These are phyloP conservation scores for Aspergillus hiratsukae DNA, from an alignment of 2,329 filamentous ascomycete genomes.

Conservation along the genomic window DNA sequence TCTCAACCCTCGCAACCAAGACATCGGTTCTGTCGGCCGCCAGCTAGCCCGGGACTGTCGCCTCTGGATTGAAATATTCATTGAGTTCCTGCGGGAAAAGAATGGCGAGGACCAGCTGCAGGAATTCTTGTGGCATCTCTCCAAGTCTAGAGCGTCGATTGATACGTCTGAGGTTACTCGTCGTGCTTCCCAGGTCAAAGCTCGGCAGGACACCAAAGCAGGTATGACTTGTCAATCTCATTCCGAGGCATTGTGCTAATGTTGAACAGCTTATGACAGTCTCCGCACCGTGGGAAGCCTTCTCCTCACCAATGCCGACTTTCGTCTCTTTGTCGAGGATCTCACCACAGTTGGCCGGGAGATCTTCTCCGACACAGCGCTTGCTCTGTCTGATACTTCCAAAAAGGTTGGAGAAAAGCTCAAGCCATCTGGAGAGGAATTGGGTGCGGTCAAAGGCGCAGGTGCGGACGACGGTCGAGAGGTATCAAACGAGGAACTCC, in stretches of 20 bases:
- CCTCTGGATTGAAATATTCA: constrained; percentile 72
- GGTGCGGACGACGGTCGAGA: constrained; percentile 45
- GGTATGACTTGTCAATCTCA: constrained; percentile 41
- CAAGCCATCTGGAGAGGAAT: constrained; percentile 62
- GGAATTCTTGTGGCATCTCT: constrained; percentile 82
- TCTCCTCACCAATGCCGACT: constrained; percentile 86
- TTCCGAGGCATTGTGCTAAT: constrained; percentile 2
- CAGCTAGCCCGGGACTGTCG: constrained; percentile 67
- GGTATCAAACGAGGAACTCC: constrained; percentile 60
- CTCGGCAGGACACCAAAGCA: constrained; percentile 66
- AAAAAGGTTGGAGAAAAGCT: constrained; percentile 69
- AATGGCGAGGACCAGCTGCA: constrained; percentile 82
- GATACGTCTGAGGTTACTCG: constrained; percentile 61
- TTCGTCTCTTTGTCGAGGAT: constrained; percentile 79
- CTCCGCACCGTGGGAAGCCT: constrained; percentile 76
- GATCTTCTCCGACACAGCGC: constrained; percentile 81
- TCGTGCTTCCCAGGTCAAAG: constrained; percentile 58
- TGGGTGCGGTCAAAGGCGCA: constrained; percentile 47
- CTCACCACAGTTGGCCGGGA: constrained; percentile 73
- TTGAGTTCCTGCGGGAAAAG: constrained; percentile 76
- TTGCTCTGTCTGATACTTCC: constrained; percentile 71
- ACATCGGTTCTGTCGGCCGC: constrained; percentile 73
- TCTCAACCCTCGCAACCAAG: constrained; percentile 68
- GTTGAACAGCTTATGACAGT: constrained; percentile 65
- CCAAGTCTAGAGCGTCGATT: constrained; percentile 66